Conservation (phyloP, 352 stramenopile genomes). For the Pythium guiyangense region DNA sequence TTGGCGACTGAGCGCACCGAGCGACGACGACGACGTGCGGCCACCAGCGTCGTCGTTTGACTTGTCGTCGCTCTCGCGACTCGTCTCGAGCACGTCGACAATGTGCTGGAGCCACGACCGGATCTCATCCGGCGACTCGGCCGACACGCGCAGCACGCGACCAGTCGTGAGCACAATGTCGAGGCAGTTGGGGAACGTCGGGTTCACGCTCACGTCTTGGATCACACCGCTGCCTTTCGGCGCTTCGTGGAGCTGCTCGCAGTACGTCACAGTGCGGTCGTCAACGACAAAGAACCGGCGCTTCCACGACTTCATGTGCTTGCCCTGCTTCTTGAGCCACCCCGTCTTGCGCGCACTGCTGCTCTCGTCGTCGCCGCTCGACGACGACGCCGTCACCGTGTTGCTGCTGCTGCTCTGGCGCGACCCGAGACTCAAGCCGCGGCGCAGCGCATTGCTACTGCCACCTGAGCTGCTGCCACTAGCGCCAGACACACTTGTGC, state of each 20-base stretch:
- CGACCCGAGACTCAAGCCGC: conserved; percentile 4
- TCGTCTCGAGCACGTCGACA: conserved; percentile 16
- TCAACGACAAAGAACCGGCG: conserved; percentile 73
- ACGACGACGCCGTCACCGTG: not conserved
- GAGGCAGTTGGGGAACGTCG: conserved; percentile 56
- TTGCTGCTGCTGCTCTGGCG: not conserved
- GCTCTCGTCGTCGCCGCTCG: not conserved
- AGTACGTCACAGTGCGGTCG: conserved; percentile 54
- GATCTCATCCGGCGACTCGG: conserved; percentile 65
- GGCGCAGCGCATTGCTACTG: conserved; percentile 1
- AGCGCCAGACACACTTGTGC: not conserved
- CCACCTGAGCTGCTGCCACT: not conserved
- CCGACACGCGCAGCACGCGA: conserved; percentile 56
- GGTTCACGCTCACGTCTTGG: conserved; percentile 35
- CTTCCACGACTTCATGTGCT: conserved; percentile 65
- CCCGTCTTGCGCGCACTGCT: conserved; percentile 37
- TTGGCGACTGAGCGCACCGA: not conserved
- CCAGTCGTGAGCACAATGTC: conserved; percentile 55
- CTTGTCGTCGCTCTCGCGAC: conserved; percentile 9
- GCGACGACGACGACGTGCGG: not conserved
- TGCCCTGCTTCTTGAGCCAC: conserved; percentile 79
- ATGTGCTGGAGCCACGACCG: conserved; percentile 53
- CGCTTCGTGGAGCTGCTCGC: conserved; percentile 46
- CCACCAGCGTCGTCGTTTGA: not conserved
- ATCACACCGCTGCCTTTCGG: conserved; percentile 57